phyloP scores from a whole-genome alignment of 345 rosid genomes.

The Adansonia digitata region DNA sequence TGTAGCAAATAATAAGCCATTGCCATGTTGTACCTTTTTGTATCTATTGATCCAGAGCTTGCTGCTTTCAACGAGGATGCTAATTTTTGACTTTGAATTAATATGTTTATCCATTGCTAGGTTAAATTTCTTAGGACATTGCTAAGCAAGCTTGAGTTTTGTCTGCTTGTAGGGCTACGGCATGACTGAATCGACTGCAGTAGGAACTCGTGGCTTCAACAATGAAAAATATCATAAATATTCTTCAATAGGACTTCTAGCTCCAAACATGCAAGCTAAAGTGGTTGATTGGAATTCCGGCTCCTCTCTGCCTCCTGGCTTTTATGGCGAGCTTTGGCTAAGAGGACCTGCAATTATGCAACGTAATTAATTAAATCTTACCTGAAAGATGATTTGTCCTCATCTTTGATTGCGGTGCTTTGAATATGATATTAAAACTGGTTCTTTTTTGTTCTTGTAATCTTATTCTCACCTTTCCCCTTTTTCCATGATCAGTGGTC shows the following conservation, averaged over 20 bases:
- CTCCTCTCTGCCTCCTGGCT: conserved; percentile 57
- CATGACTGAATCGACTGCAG: conserved; percentile 80
- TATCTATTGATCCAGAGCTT: not conserved
- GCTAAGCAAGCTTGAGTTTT: not conserved
- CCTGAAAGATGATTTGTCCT: not conserved
- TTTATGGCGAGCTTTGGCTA: conserved; percentile 74
- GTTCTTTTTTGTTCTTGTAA: not conserved
- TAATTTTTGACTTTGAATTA: not conserved
- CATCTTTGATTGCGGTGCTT: not conserved
- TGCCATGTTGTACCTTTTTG: not conserved
- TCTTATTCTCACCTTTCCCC: not conserved
- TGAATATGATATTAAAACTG: not conserved
- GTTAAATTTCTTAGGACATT: not conserved
- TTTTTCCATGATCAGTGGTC: not conserved
- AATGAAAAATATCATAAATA: conserved; percentile 31
- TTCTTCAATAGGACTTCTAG: conserved; percentile 69
- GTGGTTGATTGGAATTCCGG: conserved; percentile 65
- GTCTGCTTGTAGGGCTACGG: conserved; percentile 68
- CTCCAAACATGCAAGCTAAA: conserved; percentile 85
- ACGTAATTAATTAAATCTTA: conserved; percentile 32
- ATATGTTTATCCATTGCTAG: too few relatives aligned
- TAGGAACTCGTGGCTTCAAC: conserved; percentile 80
- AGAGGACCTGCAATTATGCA: conserved; percentile 79
- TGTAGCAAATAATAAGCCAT: not conserved
- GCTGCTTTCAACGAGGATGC: not conserved